phyloP scores from a whole-genome alignment of 1,284 basidiomycete genomes.

The Meripilus lineatus region DNA sequence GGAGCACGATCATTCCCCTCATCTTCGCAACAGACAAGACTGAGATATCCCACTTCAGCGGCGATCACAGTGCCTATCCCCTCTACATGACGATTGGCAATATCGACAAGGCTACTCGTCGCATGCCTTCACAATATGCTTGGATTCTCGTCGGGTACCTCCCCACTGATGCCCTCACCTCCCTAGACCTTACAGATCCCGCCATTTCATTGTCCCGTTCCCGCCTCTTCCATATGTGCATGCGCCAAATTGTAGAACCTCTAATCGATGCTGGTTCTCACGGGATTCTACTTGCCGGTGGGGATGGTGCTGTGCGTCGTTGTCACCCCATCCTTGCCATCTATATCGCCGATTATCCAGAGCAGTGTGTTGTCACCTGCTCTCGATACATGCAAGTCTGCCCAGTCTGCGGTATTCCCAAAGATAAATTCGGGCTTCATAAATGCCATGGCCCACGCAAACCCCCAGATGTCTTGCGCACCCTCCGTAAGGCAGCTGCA shows the following conservation, averaged over 20 bases:
- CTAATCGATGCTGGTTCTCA: slow-evolving; percentile 10
- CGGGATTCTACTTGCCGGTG: slow-evolving; percentile 13
- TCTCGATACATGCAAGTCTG: too few relatives aligned
- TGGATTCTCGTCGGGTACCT: slow-evolving; percentile 34
- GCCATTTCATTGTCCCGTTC: neutral
- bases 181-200: slow-evolving; percentile 16
- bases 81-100: slow-evolving; percentile 40
- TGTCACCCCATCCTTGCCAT: slow-evolving; percentile 18
- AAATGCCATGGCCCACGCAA: neutral
- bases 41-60: slow-evolving; percentile 29
- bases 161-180: slow-evolving; percentile 25
- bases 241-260: slow-evolving; percentile 13
- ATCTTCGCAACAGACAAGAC: slow-evolving; percentile 37
- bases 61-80: slow-evolving; percentile 35
- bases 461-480: neutral
- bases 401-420: neutral
- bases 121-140: slow-evolving; percentile 30
- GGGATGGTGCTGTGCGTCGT: slow-evolving; percentile 9
- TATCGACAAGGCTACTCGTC: slow-evolving; percentile 21
- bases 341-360: slow-evolving; percentile 21
- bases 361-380: slow-evolving; percentile 18
- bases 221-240: slow-evolving; percentile 16
- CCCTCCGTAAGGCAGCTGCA: neutral
- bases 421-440: neutral
- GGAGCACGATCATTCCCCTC: slow-evolving; percentile 34